Base-by-base conservation (phyloP, 2,329 filamentous ascomycete genomes). In the Paraphaeosphaeria minitans region DNA sequence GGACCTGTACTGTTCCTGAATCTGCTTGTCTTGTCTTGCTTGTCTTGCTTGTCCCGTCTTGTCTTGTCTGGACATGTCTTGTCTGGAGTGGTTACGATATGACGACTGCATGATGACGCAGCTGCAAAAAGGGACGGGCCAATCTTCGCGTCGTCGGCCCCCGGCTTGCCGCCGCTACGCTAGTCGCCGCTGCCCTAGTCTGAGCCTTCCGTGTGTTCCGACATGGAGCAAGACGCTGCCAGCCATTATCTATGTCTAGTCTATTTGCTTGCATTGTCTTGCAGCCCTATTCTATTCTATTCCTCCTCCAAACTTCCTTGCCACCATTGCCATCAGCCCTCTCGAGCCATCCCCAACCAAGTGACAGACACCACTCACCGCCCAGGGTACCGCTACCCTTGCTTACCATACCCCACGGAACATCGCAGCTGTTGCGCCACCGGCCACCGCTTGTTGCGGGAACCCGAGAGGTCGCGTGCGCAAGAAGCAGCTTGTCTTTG, bases 301-400 rank as follows among this genome's bases (percentile, higher is more conserved):
- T 22, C 13, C 13, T 42, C 16, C 24, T 42, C n/a, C 9, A 31
- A 6, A 10, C 27, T 31, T 31, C 29, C 4, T 31, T 8, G 29
- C 10, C 29, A 31, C 5, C 10, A 37, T n/a, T 8, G 9, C 5
- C 10, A 37, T n/a, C 42, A 48, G 24, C 42, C 9, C 24, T 19
- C 22, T 45, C 19, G 37, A 19, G 35, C 37, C n/a, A n/a, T 22
- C 42, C 3, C 13, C 9, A 8, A 24, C 12, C 37, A 8, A 43
- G 52, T 46, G 52, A 46, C 52, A 35, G n/a, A 49, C 53, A 55
- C 12, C 45, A 42, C 33, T 39, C 33, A 42, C 16, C 31, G 31
- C 29, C 56, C 24, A 43, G 54, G 45, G 46, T 56, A 22, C 16
- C 49, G 43, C 56, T 54, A 58, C 56, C 56, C 56, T 58, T 47